phyloP scores from a whole-genome alignment of 2,329 filamentous ascomycete genomes.

The Calonectria honghensis region DNA sequence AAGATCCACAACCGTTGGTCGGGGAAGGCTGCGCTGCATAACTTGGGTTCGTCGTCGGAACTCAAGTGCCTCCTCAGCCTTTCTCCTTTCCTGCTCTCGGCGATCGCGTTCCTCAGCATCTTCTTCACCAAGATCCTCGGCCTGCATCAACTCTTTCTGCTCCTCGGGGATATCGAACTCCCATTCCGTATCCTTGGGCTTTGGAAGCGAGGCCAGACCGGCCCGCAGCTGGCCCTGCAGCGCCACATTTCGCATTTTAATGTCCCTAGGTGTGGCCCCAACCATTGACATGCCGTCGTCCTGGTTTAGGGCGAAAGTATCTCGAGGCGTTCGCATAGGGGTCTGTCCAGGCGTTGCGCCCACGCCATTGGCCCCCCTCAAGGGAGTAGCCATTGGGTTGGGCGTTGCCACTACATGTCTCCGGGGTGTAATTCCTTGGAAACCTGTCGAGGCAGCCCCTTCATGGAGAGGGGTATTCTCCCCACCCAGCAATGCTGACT shows the following conservation, averaged over 20 bases:
- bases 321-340: slow-evolving; percentile 90
- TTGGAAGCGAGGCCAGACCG: slow-evolving; percentile 88
- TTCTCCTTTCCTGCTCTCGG: slow-evolving; percentile 82
- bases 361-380: slow-evolving; percentile 78
- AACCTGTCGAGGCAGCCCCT: slow-evolving; percentile 87
- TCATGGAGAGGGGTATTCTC: slow-evolving; percentile 94
- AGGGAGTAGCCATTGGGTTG: slow-evolving; percentile 94
- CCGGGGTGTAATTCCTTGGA: slow-evolving; percentile 88
- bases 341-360: slow-evolving; percentile 85
- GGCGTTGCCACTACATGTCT: slow-evolving; percentile 91
- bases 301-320: slow-evolving; percentile 89
- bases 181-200: slow-evolving; percentile 95
- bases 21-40: slow-evolving; percentile 88
- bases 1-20: slow-evolving; percentile 84
- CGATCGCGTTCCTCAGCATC: slow-evolving; percentile 84
- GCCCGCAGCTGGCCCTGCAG: slow-evolving; percentile 81
- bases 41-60: slow-evolving; percentile 91
- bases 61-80: slow-evolving; percentile 85
- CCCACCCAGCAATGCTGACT: slow-evolving; percentile 93
- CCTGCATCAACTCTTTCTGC: slow-evolving; percentile 74
- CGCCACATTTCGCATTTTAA: slow-evolving; percentile 82
- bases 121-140: slow-evolving; percentile 71
- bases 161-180: slow-evolving; percentile 95
- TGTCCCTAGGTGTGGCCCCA: slow-evolving; percentile 84
- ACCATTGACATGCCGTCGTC: slow-evolving; percentile 81